These are phyloP conservation scores for Annulohypoxylon stygium DNA, from an alignment of 495 filamentous ascomycete species.

Conservation along the genomic window DNA sequence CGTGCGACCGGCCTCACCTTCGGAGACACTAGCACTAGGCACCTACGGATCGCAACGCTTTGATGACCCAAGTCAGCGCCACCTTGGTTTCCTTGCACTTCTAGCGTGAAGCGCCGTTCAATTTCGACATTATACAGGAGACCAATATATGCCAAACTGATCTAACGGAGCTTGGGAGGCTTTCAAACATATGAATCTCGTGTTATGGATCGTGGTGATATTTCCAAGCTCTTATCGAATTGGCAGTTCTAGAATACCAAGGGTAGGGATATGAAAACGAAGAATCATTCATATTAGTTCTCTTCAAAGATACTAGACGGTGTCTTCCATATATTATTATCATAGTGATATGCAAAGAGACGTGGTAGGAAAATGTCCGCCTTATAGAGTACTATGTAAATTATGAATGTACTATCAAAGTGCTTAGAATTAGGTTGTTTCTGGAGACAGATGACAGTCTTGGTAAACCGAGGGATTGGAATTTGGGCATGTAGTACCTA, in stretches of 20 bases:
- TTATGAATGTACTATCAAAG: too few relatives aligned
- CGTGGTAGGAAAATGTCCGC: too few relatives aligned
- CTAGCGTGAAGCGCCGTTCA: background rate
- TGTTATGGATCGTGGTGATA: background rate
- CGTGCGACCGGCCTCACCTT: background rate
- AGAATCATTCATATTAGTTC: too few relatives aligned
- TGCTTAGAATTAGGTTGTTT: background rate
- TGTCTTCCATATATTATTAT: too few relatives aligned
- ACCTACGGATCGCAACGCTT: background rate
- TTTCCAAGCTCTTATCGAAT: background rate
- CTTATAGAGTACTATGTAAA: too few relatives aligned
- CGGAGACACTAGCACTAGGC: background rate
- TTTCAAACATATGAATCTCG: background rate
- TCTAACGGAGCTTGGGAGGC: background rate
- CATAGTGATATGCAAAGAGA: too few relatives aligned
- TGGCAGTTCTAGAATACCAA: background rate
- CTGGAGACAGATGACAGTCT: background rate
- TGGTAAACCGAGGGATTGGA: background rate
- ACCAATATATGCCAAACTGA: background rate
- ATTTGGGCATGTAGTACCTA: background rate
- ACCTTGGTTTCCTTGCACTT: background rate
- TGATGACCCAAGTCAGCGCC: background rate
- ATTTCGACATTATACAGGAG: background rate
- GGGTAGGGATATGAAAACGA: background rate
- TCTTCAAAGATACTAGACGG: too few relatives aligned